These are phyloP conservation scores for Phtheirospermum japonicum DNA, from an alignment of 257 asterid species.

Conservation along the genomic window DNA sequence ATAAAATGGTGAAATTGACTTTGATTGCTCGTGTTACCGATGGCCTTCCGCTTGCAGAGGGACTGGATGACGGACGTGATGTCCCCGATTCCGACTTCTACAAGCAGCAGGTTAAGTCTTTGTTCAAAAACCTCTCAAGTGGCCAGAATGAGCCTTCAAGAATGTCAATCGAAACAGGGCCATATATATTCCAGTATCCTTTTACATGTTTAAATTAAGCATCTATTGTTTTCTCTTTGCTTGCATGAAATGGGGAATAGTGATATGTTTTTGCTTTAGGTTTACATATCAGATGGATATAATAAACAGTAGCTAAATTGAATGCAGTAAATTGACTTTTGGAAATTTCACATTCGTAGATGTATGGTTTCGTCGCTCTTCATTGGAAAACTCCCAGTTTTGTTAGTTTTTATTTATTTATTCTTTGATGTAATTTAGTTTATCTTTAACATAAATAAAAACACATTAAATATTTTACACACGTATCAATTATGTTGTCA, in stretches of 20 bases:
- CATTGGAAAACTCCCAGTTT: no score
- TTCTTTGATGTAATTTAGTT: no score
- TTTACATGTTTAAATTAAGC: slow-evolving; percentile 18
- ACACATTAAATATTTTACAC: no score
- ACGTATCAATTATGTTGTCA: no score
- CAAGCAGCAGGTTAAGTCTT: slow-evolving; percentile 81
- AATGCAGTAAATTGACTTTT: background rate
- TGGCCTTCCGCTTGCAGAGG: slow-evolving; percentile 93
- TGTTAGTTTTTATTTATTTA: background rate
- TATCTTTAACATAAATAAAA: no score
- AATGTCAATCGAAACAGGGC: slow-evolving; percentile 92
- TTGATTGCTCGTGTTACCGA: slow-evolving; percentile 97
- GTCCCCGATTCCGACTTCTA: slow-evolving; percentile 73
- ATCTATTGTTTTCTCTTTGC: slow-evolving; percentile 4
- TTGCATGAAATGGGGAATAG: background rate
- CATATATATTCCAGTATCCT: slow-evolving; percentile 94
- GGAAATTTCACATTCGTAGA: slow-evolving; percentile 18
- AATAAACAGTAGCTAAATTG: slow-evolving; percentile 2
- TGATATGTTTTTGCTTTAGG: slow-evolving; percentile 1
- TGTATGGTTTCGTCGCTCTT: no score
- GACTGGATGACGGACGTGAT: slow-evolving; percentile 92
- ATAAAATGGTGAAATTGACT: slow-evolving; percentile 84
- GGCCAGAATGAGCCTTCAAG: slow-evolving; percentile 88
- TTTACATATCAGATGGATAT: slow-evolving; percentile 7
- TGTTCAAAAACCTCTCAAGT: slow-evolving; percentile 83